Conservation (phyloP, 768 basidiomycete genomes). For the Rickenella mellea region DNA sequence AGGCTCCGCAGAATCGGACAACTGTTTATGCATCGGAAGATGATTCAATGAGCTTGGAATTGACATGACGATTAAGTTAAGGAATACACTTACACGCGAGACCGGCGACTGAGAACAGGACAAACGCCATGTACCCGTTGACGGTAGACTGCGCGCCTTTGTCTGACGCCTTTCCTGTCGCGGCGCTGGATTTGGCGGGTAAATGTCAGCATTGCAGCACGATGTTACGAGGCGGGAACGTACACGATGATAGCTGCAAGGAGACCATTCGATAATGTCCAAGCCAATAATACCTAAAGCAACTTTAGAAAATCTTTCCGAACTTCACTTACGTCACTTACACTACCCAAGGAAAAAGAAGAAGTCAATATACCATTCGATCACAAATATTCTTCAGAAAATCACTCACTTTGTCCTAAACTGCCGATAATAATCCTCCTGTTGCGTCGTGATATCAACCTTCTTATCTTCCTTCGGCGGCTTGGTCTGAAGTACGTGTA, state of each 20-base stretch:
- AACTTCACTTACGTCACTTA: neutral
- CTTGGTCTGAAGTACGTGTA: slow-evolving; percentile 71
- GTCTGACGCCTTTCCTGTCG: slow-evolving; percentile 41
- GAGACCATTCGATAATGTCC: slow-evolving; percentile 79
- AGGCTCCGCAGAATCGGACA: slow-evolving; percentile 75
- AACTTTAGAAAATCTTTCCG: neutral
- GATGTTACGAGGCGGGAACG: slow-evolving; percentile 16
- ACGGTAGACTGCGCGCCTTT: slow-evolving; percentile 45
- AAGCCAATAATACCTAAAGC: slow-evolving; percentile 63
- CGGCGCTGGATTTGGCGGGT: slow-evolving; percentile 21
- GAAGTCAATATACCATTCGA: no score
- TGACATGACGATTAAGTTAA: slow-evolving; percentile 1
- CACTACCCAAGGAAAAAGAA: neutral
- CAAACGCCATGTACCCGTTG: slow-evolving; percentile 81
- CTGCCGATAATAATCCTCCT: slow-evolving; percentile 82
- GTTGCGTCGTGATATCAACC: slow-evolving; percentile 48
- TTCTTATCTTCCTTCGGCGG: slow-evolving; percentile 62
- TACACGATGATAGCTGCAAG: slow-evolving; percentile 71
- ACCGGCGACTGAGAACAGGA: slow-evolving; percentile 81
- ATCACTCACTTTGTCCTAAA: slow-evolving; percentile 75
- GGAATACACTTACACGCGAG: slow-evolving; percentile 61
- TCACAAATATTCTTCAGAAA: neutral
- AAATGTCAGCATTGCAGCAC: neutral
- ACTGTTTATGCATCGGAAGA: slow-evolving; percentile 32
- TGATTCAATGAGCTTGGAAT: neutral